Percentiles rank a stretch among this genome's conserved stretches.
Evolutionary conservation across 495 filamentous ascomycete species (phyloP).

Genomic region (Hypoxylon perforatum): DNA sequence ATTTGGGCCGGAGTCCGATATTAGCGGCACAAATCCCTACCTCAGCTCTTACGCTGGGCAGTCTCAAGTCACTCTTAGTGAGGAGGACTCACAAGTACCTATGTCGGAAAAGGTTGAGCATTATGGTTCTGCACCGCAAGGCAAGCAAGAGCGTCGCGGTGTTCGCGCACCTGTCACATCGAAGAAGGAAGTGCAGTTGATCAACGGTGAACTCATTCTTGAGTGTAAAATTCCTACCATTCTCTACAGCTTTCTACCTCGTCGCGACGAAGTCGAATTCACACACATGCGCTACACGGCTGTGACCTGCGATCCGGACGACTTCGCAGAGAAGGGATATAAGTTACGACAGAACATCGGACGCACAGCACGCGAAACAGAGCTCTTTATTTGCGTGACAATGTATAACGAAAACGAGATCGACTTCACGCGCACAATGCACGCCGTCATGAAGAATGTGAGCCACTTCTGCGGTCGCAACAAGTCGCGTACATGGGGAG

Average conservation of each 20-base stretch:
- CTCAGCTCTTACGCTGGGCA: conserved; percentile 74
- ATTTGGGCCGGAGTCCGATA: conserved; percentile 72
- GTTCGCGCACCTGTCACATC: conserved; percentile 88
- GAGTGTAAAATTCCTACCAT: conserved; percentile 99
- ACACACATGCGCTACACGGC: conserved; percentile 99
- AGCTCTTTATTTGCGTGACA: conserved; percentile 96
- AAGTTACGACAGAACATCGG: conserved; percentile 96
- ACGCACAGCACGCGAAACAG: conserved; percentile 87
- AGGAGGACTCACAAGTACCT: conserved; percentile 55
- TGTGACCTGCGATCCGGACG: conserved; percentile 98
- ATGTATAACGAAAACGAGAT: conserved; percentile 99
- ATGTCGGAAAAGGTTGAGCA: conserved; percentile 70
- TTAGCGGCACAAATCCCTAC: conserved; percentile 52
- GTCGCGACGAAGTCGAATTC: conserved; percentile 93
- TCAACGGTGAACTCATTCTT: conserved; percentile 96
- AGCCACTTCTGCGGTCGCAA: conserved; percentile 92
- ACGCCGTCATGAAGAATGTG: conserved; percentile 98
- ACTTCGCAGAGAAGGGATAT: conserved; percentile 88
- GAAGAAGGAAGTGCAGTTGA: conserved; percentile 92
- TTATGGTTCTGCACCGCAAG: conserved; percentile 88
- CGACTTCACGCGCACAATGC: conserved; percentile 96
- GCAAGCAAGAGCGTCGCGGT: conserved; percentile 83
- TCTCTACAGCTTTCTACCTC: conserved; percentile 91
- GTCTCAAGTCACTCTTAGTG: conserved; percentile 62
- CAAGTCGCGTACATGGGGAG: conserved; percentile 95